Evolutionary conservation across 2,329 filamentous ascomycete species (phyloP), one percentile per base, ranked within the genome.

Genomic region (Sarocladiaceae sp.): DNA sequence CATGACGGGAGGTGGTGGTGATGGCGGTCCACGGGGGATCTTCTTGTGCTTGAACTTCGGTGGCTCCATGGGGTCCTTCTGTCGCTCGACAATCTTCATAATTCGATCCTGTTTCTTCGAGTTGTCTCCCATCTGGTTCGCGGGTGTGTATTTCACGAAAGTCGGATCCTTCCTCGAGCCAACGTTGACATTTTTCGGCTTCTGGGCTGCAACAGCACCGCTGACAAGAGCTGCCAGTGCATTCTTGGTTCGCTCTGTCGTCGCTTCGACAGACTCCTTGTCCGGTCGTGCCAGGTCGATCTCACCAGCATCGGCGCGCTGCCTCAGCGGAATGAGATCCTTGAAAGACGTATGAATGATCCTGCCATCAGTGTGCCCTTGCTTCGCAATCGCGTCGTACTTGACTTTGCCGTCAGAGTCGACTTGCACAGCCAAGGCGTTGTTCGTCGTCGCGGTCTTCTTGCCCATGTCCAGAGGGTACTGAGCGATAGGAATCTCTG

Each of bases 31-130:
- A 55, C 88, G 80, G 9, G 91, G 91, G 47, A 98, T 95, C 69
- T 96, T 95, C 74, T 97, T 97, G 69, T 96, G 88, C 67, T 97
- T 97, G 70, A 97, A 96, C 59, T 96, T 97, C 2, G 93, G 91
- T 1, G 93, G 93, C 59, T 96, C 91, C 84, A 96, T 86, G 0
- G 93, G 93, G 65, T 98, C 93, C 53, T 84, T 77, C 63, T 97
- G 91, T 45, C 88, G 77, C 63, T 96, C 88, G 29, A 96, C 88
- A 65, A 98, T 97, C 72, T 97, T 97, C 80, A 98, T 94, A 52
- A 98, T 95, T 12, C 93, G 83, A 57, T 97, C 90, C 56, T 89
- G 88, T 68, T 95, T 95, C 64, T 83, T 84, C 31, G 78, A 81
- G 62, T 89, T 73, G 57, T 80, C 88, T 11, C 93, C 93, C 88